Base-by-base conservation (phyloP, 1,284 basidiomycete species). In the Fomitiporia mediterranea region DNA sequence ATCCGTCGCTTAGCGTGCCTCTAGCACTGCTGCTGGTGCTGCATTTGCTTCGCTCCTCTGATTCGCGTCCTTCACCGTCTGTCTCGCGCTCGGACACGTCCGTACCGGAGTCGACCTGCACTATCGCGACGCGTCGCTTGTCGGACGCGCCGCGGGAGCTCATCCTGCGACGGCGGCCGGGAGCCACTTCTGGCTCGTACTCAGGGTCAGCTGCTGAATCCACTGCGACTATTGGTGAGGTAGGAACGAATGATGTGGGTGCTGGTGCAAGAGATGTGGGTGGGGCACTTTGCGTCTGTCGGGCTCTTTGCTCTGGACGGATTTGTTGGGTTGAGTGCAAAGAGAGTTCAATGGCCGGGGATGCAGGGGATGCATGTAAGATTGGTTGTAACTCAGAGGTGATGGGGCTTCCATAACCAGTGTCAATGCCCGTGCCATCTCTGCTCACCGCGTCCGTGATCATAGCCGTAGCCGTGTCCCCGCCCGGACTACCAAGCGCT, bases 71-170 rank as follows among this genome's bases (percentile, higher is more conserved):
- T 15, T 28, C 44, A 15, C 25, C 25, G 8, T 3, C 44, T 28
- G 21, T 2, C 23, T 30, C 27, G 56, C 64, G 64, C 32, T 58
- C 46, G 23, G 62, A 57, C 21, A 51, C 57, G 43, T 65, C 60
- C 17, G 65, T 53, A n/a, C 50, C 50, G 19, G 64, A 57, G 65
- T 73, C 78, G 72, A 82, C 72, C 67, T 86, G 74, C 46, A 88
- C 80, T 63, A 89, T 82, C 30, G 82, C 82, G 52, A 86, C 70
- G 58, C 82, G 75, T 56, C 86, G 76, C 65, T 84, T 79, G 70
- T 86, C 84, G 49, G 76, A 71, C 62, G 77, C 77, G 59, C 80
- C 81, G 21, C 77, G 79, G 32, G 74, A 70, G 62, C 76, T 81
- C 53, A 80, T 75, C 57, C 78, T 65, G 35, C 69, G 66, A 28